Percentiles rank a stretch among this genome's conserved stretches.
phyloP scores from a whole-genome alignment of 2,329 filamentous ascomycete species.

The Zasmidium cellare region DNA sequence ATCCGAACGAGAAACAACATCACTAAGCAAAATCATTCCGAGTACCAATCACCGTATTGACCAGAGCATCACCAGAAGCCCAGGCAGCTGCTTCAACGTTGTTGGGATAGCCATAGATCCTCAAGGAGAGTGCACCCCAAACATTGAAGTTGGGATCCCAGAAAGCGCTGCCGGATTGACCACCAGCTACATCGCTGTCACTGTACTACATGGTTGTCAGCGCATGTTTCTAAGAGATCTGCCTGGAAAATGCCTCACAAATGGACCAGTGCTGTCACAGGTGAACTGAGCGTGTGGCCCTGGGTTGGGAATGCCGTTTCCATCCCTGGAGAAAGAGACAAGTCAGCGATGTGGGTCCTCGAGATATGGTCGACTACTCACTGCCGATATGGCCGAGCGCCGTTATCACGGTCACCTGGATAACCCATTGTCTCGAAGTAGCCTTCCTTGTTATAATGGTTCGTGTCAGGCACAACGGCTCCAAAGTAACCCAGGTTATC shows the following conservation, averaged over 20 bases:
- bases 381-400: not conserved
- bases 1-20: too few species aligned
- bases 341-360: not conserved
- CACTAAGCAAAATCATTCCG: not conserved
- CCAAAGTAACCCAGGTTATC: slow-evolving; percentile 12
- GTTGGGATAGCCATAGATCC: not conserved
- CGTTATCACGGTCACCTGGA: not conserved
- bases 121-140: not conserved
- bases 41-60: not conserved
- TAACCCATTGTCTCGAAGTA: not conserved
- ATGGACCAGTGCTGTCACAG: not conserved
- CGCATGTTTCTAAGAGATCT: not conserved
- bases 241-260: not conserved
- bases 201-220: not conserved
- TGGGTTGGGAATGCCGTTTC: not conserved
- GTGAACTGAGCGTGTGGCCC: not conserved
- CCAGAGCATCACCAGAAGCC: not conserved
- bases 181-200: not conserved
- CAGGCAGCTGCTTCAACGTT: not conserved
- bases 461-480: not conserved
- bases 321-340: not conserved
- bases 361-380: not conserved
- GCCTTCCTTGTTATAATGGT: not conserved
- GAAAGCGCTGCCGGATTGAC: not conserved
- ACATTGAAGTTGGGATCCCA: not conserved